Evolutionary conservation across 768 basidiomycete genomes (phyloP).

Genomic region (Tulasnella sp.): DNA sequence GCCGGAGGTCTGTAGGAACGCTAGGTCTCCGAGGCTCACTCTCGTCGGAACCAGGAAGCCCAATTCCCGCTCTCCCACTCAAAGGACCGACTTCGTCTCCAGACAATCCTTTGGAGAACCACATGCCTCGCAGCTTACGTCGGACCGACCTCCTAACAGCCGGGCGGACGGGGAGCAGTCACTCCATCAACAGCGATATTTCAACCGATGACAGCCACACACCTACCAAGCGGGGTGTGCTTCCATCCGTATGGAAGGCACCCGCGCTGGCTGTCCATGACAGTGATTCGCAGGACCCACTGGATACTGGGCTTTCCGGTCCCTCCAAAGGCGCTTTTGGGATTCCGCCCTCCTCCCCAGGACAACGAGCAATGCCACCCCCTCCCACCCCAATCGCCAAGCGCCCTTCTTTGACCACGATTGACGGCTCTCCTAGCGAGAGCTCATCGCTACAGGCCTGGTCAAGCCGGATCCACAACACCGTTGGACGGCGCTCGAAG

Average conservation of each 20-base stretch:
- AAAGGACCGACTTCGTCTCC: neutral
- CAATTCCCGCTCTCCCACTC: neutral
- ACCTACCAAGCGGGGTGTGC: neutral
- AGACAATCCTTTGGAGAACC: neutral
- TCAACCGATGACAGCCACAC: neutral
- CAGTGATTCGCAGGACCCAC: neutral
- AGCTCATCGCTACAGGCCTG: neutral
- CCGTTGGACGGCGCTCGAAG: neutral
- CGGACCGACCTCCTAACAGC: neutral
- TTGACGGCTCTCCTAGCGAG: neutral
- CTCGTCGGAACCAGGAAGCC: neutral
- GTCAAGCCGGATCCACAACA: neutral
- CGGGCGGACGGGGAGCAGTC: neutral
- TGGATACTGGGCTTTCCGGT: neutral
- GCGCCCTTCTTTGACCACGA: neutral
- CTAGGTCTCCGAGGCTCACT: neutral
- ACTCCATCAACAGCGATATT: neutral
- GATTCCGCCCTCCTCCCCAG: neutral
- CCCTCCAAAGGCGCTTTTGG: neutral
- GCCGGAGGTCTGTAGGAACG: neutral
- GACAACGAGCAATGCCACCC: neutral
- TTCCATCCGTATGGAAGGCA: neutral
- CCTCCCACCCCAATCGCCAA: neutral
- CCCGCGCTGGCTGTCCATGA: neutral
- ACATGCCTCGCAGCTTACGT: neutral